A percentile compares a stretch with the other conserved stretches of the same genome.
phyloP scores from a whole-genome alignment of 352 stramenopile species.

The Albugo laibachii region DNA sequence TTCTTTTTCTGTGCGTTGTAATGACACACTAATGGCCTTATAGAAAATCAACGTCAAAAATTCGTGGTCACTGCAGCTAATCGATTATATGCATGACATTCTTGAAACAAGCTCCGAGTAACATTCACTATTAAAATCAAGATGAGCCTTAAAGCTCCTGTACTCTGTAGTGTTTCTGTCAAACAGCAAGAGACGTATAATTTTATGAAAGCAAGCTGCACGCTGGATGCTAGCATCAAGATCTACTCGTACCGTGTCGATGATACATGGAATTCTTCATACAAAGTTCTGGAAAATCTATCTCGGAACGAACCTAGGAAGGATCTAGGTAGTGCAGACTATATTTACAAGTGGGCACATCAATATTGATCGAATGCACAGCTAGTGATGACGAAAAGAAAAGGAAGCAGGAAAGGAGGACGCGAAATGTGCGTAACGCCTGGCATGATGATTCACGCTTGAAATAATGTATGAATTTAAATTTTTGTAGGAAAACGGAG shows the following conservation, averaged over 20 bases:
- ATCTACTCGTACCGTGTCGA: conserved; percentile 98
- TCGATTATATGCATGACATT: conserved; percentile 95
- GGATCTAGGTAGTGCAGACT: neutral
- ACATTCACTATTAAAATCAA: neutral
- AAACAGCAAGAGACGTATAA: conserved; percentile 53
- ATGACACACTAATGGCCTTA: neutral
- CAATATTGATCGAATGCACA: conserved; percentile 5
- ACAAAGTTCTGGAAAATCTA: conserved; percentile 96
- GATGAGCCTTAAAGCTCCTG: neutral
- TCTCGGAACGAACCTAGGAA: conserved; percentile 35
- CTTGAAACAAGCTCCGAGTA: conserved; percentile 18
- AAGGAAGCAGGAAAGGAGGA: neutral
- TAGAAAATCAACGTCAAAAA: conserved; percentile 97
- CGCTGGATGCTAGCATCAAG: conserved; percentile 95
- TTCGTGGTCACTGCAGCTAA: conserved; percentile 91
- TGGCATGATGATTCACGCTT: neutral
- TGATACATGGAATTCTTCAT: conserved; percentile 92
- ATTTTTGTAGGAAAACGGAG: neutral
- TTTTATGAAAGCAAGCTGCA: conserved; percentile 96
- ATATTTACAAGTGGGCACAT: neutral
- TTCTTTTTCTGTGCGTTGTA: neutral
- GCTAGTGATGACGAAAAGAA: neutral
- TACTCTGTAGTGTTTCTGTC: neutral
- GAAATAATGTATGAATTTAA: neutral
- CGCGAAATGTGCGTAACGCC: neutral